Percentiles rank a stretch among this genome's conserved stretches.
Evolutionary conservation across 1,284 basidiomycete species (phyloP).

Genomic region (Malassezia sympodialis): DNA sequence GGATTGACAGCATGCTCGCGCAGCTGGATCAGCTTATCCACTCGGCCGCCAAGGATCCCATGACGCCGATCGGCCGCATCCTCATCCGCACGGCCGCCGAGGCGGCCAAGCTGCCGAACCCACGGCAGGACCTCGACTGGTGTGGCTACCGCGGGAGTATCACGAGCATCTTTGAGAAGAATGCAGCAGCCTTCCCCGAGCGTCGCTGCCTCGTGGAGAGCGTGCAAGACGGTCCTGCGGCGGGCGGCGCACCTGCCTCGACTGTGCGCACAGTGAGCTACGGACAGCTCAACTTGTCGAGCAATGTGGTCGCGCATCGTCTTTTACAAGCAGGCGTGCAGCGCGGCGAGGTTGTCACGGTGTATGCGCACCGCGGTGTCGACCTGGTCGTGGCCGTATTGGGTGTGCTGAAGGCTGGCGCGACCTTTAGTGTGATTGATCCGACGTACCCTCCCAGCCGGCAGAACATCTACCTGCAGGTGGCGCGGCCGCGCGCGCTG

Average conservation of each 20-base stretch:
- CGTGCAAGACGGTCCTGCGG: conserved; percentile 67
- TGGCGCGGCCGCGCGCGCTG: conserved; percentile 84
- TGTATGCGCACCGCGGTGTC: conserved; percentile 93
- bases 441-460: conserved; percentile 90
- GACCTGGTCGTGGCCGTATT: conserved; percentile 95
- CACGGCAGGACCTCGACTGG: conserved; percentile 83
- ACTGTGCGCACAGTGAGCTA: conserved; percentile 63
- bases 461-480: conserved; percentile 89
- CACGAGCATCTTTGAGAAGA: conserved; percentile 58
- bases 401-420: conserved; percentile 91
- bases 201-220: conserved; percentile 51
- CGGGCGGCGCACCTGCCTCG: conserved; percentile 53
- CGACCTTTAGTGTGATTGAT: conserved; percentile 95
- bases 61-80: conserved; percentile 39
- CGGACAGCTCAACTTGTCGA: conserved; percentile 67
- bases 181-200: conserved; percentile 38
- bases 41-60: conserved; percentile 56
- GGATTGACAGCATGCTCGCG: conserved; percentile 70
- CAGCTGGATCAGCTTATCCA: conserved; percentile 74
- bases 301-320: conserved; percentile 84
- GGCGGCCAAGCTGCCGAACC: conserved; percentile 67
- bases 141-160: conserved; percentile 90
- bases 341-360: conserved; percentile 93
- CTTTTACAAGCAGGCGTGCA: conserved; percentile 74
- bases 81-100: conserved; percentile 56